Evolutionary conservation across 139 green algal genomes (phyloP).

Genomic region (Eudorina sp.): DNA sequence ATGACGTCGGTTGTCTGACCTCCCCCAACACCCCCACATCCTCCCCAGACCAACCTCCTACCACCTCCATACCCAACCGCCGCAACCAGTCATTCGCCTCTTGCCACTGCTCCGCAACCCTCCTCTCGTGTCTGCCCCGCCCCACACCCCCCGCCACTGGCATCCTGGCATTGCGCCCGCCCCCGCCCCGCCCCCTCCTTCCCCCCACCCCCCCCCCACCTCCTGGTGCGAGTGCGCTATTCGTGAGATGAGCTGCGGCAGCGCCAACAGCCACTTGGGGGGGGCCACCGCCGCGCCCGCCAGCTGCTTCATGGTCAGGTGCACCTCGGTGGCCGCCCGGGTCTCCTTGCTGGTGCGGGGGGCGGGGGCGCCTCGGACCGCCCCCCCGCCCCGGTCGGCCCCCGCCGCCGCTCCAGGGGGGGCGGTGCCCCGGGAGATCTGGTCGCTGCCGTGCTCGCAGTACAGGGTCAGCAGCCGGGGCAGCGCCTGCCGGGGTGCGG

Average conservation of each 20-base stretch:
- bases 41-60: too few relatives aligned
- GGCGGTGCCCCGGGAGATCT: neutral
- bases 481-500: conserved; percentile 71
- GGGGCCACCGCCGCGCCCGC: conserved; percentile 68
- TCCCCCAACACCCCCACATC: too few relatives aligned
- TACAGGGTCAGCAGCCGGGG: conserved; percentile 95
- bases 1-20: too few relatives aligned
- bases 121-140: too few relatives aligned
- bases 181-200: too few relatives aligned
- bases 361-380: conserved; percentile 16
- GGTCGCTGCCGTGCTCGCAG: conserved; percentile 89
- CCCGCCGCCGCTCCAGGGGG: neutral
- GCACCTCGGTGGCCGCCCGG: conserved; percentile 33
- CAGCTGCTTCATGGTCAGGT: conserved; percentile 57
- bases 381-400: neutral
- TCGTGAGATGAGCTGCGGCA: conserved; percentile 94
- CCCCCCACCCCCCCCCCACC: conserved; percentile 50
- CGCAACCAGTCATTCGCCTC: too few relatives aligned
- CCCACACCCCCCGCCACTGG: too few relatives aligned
- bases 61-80: too few relatives aligned
- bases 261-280: conserved; percentile 86
- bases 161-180: too few relatives aligned
- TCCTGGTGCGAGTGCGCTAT: conserved; percentile 89
- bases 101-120: too few relatives aligned
- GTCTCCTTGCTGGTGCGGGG: conserved; percentile 23